Base-by-base conservation (phyloP, 164 flowering plant genomes). In the Tinospora cordifolia region DNA sequence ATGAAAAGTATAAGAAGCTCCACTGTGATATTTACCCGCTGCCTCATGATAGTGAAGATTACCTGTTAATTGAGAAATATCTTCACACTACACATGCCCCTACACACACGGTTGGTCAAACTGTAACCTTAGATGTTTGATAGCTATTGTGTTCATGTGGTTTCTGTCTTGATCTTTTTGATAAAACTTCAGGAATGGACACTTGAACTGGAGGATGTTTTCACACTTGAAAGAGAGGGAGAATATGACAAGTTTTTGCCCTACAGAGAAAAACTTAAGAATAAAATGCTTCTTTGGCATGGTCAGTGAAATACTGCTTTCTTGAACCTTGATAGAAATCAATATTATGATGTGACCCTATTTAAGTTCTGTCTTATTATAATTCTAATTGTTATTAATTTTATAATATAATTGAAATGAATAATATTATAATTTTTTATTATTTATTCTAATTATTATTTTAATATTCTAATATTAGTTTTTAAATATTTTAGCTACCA, bases 251-350 rank as follows among this genome's bases (percentile, higher is more conserved):
- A 83, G 67, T 95, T 79, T 85, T 77, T 84, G 67, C 85, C 92
- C 6, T 80, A 81, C 67, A 75, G 91, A 70, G 80, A 84, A 59
- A 91, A 88, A 70, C 92, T 95, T 67, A 72, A 82, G 75, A 92
- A 95, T 79, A 90, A 79, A 75, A 95, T 95, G 99, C 94, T 95
- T 60, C 89, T 95, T 14, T 95, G 99, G 99, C 98, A 95, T 79
- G 98, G 99, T 91, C 75, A 82, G 84, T 73, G 62, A 66, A 44
- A 26, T 24, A 39, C 27, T 27, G 3, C 4, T 30, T 6, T 27
- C 41, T 51, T 22, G 19, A 19, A 68, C 30, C 30, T 60, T 8
- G 57, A 14, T 12, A 40, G 6, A 7, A 25, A 3, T 46, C 41
- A 2, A 51, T 11, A 38, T 38, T 24, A 3, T 36, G 62, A 6